phyloP scores from a whole-genome alignment of 2,329 filamentous ascomycete genomes.

The Penicillium vulpinum region DNA sequence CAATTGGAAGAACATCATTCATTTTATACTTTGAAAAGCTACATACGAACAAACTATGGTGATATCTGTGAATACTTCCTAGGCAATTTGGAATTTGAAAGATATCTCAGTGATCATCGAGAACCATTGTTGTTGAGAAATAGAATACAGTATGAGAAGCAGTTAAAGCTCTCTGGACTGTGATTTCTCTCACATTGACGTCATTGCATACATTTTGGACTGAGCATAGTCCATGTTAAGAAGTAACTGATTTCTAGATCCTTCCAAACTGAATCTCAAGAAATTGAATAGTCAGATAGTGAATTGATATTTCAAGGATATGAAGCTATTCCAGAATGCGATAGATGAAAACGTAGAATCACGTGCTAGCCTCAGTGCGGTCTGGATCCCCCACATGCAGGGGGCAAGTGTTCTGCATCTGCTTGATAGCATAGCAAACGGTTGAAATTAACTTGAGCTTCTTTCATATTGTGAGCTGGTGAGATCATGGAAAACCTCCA shows the following conservation, averaged over 20 bases:
- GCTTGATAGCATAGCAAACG: slow-evolving; percentile 4
- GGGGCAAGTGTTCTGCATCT: slow-evolving; percentile 6
- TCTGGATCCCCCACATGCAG: slow-evolving; percentile 13
- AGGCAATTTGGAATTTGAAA: background rate
- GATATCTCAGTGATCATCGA: background rate
- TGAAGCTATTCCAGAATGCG: slow-evolving; percentile 3
- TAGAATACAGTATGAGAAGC: background rate
- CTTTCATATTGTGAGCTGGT: slow-evolving; percentile 10
- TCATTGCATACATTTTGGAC: background rate
- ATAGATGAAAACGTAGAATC: background rate
- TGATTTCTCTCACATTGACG: background rate
- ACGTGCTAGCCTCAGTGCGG: slow-evolving; percentile 6
- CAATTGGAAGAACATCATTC: no score
- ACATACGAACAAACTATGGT: no score
- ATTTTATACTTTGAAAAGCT: no score
- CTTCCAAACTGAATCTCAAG: background rate
- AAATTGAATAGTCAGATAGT: background rate
- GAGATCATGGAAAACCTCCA: slow-evolving; percentile 19
- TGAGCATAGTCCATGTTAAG: background rate
- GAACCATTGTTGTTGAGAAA: background rate
- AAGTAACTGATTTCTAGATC: background rate
- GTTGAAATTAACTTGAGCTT: slow-evolving; percentile 1
- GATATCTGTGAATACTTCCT: no score
- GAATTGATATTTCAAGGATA: background rate
- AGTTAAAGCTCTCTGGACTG: background rate